Conservation (phyloP, 2,329 filamentous ascomycete genomes). For the Exophiala lecanii-corni region DNA sequence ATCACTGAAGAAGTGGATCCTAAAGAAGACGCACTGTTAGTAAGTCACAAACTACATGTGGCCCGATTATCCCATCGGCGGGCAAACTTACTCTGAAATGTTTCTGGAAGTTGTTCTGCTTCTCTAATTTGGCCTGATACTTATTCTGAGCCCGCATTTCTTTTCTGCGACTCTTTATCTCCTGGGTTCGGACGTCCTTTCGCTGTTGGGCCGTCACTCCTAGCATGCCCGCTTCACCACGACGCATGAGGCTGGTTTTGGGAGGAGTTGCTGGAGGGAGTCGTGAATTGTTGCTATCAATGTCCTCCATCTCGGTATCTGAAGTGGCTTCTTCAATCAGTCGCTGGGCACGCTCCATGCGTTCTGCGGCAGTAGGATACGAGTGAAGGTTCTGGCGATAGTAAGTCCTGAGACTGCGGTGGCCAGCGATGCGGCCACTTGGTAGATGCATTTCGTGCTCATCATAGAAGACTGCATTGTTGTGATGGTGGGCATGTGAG, state of each 20-base stretch:
- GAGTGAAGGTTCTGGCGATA: constrained; percentile 88
- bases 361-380: constrained; percentile 75
- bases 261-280: constrained; percentile 17
- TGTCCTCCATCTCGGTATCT: constrained; percentile 46
- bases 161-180: constrained; percentile 64
- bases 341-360: constrained; percentile 48
- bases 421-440: constrained; percentile 81
- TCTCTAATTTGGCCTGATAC: constrained; percentile 67
- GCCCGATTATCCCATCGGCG: too few relatives aligned
- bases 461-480: constrained; percentile 77
- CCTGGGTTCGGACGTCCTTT: constrained; percentile 59
- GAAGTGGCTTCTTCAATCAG: constrained; percentile 41
- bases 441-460: constrained; percentile 93
- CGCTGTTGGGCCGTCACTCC: constrained; percentile 74
- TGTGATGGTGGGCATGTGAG: constrained; percentile 72
- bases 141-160: constrained; percentile 58
- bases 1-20: constrained; percentile 26
- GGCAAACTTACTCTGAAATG: constrained; percentile 59
- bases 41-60: too few relatives aligned
- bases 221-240: constrained; percentile 73
- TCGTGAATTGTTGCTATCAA: constrained; percentile 7
- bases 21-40: constrained; percentile 17
- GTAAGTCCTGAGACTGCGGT: constrained; percentile 81
- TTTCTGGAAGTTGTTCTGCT: constrained; percentile 71
- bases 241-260: constrained; percentile 48